These are phyloP conservation scores for Microsporum ferrugineum DNA, from an alignment of 2,329 filamentous ascomycete genomes.

Conservation along the genomic window DNA sequence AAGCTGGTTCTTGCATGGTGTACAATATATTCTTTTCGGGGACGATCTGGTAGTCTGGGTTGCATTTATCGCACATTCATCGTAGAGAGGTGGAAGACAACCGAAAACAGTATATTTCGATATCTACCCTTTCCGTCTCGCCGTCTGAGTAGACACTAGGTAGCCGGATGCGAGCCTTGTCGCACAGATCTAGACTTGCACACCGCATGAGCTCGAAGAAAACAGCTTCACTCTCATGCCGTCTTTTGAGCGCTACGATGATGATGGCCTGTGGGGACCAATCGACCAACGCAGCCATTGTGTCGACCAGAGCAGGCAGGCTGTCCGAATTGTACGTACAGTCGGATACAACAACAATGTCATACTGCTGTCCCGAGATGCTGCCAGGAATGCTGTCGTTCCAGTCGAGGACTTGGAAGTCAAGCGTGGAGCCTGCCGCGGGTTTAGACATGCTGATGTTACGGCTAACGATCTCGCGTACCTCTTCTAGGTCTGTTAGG, in stretches of 20 bases:
- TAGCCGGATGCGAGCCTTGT: conserved; percentile 28
- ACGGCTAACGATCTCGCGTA: conserved; percentile 46
- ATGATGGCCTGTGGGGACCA: conserved; percentile 41
- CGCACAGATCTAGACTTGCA: conserved; percentile 25
- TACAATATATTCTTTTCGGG: neutral
- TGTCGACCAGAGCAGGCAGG: conserved; percentile 50
- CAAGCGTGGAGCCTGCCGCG: conserved; percentile 33
- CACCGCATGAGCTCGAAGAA: conserved; percentile 53
- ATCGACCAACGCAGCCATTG: conserved; percentile 40
- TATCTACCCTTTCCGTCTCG: conserved; percentile 18
- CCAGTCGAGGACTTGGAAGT: conserved; percentile 52
- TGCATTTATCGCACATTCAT: neutral
- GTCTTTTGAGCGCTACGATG: conserved; percentile 54
- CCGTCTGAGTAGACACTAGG: conserved; percentile 23
- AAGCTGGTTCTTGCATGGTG: neutral
- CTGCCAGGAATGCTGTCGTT: conserved; percentile 40
- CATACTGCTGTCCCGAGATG: conserved; percentile 32
- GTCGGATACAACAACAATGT: conserved; percentile 56
- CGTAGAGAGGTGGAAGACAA: neutral
- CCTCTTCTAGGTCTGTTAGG: conserved; percentile 56
- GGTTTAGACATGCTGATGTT: conserved; percentile 42
- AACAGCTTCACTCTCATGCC: conserved; percentile 53
- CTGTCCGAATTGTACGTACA: conserved; percentile 64
- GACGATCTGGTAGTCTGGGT: neutral
- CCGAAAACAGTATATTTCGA: conserved; percentile 29